Base-by-base conservation (phyloP, 2,329 filamentous ascomycete genomes). In the Aureobasidium subglaciale region DNA sequence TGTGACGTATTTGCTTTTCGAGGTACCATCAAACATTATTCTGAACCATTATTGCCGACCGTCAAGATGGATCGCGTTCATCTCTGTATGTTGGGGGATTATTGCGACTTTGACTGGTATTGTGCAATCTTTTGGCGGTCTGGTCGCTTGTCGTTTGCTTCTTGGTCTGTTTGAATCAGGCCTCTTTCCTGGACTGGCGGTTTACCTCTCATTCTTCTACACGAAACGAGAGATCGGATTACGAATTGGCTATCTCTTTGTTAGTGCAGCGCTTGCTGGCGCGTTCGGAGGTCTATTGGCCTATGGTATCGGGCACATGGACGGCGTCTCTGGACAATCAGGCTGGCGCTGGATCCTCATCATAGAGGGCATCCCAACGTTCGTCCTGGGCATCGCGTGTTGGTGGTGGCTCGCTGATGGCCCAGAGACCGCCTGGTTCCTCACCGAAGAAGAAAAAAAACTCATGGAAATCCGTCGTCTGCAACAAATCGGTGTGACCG, bases 271-370 rank as follows among this genome's bases (percentile, higher is more conserved):
- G 1, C 73, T 88, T 2, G 85, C 87, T 0, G 88, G 88, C 2
- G 87, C 85, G 0, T 79, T 83, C 16, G 87, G 87, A 5, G 88
- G 88, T 0, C 71, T 91, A 15, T 73, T 91, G 11, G 87, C 87
- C 0, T 90, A 85, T 59, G 86, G 78, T 1, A 88, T 90, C 59
- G 85, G 85, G 0, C 81, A 85, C 64, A 83, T 91, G 80, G 83
- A 87, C 48, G 87, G 87, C 1, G 65, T 83, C 1, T 70, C 72
- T 0, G 86, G 85, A 1, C 75, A 84, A 63, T 71, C 74, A 24
- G 87, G 85, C 0, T 91, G 87, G 88, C 75, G 85, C 32, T 87
- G 84, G 77, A 84, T 90, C 54, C 78, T 90, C 75, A 79, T 82
- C 53, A 65, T 82, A 35, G 79, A 81, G 64, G 54, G 40, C 16